Conservation (phyloP, 208 protist species). For the Acanthamoeba royreba region DNA sequence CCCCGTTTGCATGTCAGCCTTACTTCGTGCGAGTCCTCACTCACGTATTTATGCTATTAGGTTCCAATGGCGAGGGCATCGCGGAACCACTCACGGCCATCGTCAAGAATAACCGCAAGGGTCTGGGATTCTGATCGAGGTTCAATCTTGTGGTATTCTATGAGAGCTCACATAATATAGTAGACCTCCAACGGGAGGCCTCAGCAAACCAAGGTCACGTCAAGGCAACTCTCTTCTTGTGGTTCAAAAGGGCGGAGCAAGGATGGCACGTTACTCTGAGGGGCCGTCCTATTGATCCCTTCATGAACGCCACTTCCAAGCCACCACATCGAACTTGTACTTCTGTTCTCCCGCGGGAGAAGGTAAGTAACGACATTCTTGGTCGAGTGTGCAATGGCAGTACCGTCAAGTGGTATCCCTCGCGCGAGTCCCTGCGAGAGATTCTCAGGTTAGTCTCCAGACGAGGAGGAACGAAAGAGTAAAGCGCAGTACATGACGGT, state of each 20-base stretch:
- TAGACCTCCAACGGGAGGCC: too few relatives aligned
- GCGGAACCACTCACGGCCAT: background rate
- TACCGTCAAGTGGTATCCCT: background rate
- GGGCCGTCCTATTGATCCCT: too few relatives aligned
- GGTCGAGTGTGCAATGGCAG: background rate
- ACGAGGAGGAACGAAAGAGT: background rate
- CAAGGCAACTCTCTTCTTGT: too few relatives aligned
- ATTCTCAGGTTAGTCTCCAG: too few relatives aligned
- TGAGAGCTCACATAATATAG: too few relatives aligned
- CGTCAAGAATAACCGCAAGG: conserved; percentile 9
- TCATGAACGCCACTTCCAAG: background rate
- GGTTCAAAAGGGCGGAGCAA: too few relatives aligned
- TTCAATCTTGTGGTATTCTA: background rate
- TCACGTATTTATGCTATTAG: background rate
- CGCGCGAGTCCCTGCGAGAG: background rate
- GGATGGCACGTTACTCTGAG: too few relatives aligned
- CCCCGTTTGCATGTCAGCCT: background rate
- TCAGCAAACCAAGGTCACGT: too few relatives aligned
- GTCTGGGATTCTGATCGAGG: background rate
- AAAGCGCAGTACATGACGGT: background rate
- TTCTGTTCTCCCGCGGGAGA: background rate
- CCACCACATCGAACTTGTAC: background rate
- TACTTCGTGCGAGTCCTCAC: background rate
- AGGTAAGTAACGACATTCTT: background rate
- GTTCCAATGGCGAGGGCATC: background rate